Base-by-base conservation (phyloP, 805 yeast genomes). In the Tetrapisispora fleetii region DNA sequence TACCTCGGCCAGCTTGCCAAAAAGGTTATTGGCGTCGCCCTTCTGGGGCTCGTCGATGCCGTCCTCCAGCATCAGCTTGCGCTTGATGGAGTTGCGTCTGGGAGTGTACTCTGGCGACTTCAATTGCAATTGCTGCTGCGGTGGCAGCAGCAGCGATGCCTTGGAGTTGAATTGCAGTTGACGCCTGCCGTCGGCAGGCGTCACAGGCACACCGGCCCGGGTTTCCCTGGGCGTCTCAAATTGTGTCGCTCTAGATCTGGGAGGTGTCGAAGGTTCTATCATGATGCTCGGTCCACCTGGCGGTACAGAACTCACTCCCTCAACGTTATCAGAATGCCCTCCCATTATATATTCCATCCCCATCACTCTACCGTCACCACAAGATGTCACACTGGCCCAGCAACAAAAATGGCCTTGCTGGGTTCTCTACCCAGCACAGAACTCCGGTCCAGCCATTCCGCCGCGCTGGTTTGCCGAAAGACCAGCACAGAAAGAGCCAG, bases 31-130 rank as follows among this genome's bases (percentile, higher is more conserved):
- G 2, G 37, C 45, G 9, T 21, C 33, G 7, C 39, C 45, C 32
- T 33, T 16, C 14, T 33, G 33, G 10, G 28, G 22, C 7, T 32
- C 37, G 3, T 42, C 45, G 6, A 6, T 13, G 8, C 14, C n/a
- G 14, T 32, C 35, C 35, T 32, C 35, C n/a, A 13, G 35, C 14
- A 4, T 13, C 14, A 28, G 33, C 24, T 38, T 45, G 8, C 33
- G 27, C 19, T 30, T 36, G 27, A 36, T 36, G 2, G 45, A 36
- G 11, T 22, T 27, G 13, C 43, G 37, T 37, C 48, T 46, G 37
- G 68, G 67, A 2, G 67, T 59, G 43, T 56, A 58, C 47, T 60
- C 65, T n/a, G 68, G 68, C 11, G 68, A 62, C 41, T 59, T 55
- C 40, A 63, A 52, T 11, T 45, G 37, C 22, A n/a, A 19, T 21